phyloP scores from a whole-genome alignment of 2,329 filamentous ascomycete genomes.

The Xylaria sp. region DNA sequence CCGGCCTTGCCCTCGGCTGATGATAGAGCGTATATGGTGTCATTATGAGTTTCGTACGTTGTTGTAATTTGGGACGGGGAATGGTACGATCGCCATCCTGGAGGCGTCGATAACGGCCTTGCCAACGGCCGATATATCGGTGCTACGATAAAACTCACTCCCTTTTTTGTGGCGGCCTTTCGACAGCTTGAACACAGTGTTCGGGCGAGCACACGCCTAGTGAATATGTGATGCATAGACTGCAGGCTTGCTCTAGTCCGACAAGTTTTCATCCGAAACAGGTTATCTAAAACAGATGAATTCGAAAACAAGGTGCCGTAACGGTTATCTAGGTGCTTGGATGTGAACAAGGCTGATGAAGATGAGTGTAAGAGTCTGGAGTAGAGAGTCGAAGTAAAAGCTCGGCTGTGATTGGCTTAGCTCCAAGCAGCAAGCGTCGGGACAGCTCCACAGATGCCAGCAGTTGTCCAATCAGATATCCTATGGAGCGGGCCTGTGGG shows the following conservation, averaged over 20 bases:
- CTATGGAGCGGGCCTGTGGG: neutral
- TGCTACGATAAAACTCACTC: neutral
- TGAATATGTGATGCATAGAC: constrained; percentile 38
- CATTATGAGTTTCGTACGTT: constrained; percentile 39
- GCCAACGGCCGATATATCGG: neutral
- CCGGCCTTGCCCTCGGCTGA: constrained; percentile 85
- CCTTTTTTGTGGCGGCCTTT: constrained; percentile 12
- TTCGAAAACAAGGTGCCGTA: neutral
- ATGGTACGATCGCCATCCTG: constrained; percentile 10
- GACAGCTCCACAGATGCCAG: neutral
- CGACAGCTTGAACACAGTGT: constrained; percentile 21
- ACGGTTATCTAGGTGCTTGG: neutral
- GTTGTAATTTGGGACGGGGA: constrained; percentile 7
- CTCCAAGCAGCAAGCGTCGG: neutral
- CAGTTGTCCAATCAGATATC: constrained; percentile 11
- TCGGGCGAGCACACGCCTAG: constrained; percentile 31
- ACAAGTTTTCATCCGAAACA: neutral
- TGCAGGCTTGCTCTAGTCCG: neutral
- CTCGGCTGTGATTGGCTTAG: constrained; percentile 20
- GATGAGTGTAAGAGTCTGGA: neutral
- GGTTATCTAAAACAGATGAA: neutral
- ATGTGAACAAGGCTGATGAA: constrained; percentile 6
- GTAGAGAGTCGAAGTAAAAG: constrained; percentile 1
- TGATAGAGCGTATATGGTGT: constrained; percentile 91
- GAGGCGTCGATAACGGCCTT: constrained; percentile 2